A percentile compares a stretch with the other conserved stretches of the same genome.
phyloP scores from a whole-genome alignment of 2,329 filamentous ascomycete species.

The Penicillium sp. region DNA sequence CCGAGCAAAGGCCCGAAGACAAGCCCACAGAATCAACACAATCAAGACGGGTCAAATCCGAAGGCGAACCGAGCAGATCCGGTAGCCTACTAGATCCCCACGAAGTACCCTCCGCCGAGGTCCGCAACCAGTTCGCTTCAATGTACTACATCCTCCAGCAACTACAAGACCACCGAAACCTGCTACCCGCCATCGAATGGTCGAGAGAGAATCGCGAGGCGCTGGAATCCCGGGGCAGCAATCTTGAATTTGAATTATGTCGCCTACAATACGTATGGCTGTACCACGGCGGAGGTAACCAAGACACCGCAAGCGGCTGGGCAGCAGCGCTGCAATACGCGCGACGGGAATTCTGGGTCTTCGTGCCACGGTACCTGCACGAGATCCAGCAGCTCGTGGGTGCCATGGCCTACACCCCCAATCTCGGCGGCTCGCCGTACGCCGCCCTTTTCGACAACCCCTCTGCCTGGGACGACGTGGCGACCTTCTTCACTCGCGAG shows the following conservation, averaged over 20 bases:
- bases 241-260: slow-evolving; percentile 91
- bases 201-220: slow-evolving; percentile 68
- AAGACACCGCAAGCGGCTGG: slow-evolving; percentile 37
- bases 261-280: slow-evolving; percentile 88
- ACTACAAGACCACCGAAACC: slow-evolving; percentile 69
- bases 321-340: slow-evolving; percentile 73
- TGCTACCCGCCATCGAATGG: slow-evolving; percentile 85
- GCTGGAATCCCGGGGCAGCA: slow-evolving; percentile 81
- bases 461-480: slow-evolving; percentile 78
- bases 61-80: slow-evolving; percentile 6
- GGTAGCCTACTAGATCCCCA: slow-evolving; percentile 54
- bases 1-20: slow-evolving; percentile 36
- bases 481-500: slow-evolving; percentile 85
- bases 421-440: slow-evolving; percentile 78
- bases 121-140: slow-evolving; percentile 79
- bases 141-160: slow-evolving; percentile 90
- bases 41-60: neutral
- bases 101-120: slow-evolving; percentile 62
- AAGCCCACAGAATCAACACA: slow-evolving; percentile 25
- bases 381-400: slow-evolving; percentile 82
- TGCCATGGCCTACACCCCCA: slow-evolving; percentile 76
- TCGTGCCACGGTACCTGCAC: slow-evolving; percentile 70
- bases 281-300: slow-evolving; percentile 68
- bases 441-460: slow-evolving; percentile 72
- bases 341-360: slow-evolving; percentile 69